Evolutionary conservation across 1,284 basidiomycete genomes (phyloP).

Genomic region (Apiotrichum sp.): DNA sequence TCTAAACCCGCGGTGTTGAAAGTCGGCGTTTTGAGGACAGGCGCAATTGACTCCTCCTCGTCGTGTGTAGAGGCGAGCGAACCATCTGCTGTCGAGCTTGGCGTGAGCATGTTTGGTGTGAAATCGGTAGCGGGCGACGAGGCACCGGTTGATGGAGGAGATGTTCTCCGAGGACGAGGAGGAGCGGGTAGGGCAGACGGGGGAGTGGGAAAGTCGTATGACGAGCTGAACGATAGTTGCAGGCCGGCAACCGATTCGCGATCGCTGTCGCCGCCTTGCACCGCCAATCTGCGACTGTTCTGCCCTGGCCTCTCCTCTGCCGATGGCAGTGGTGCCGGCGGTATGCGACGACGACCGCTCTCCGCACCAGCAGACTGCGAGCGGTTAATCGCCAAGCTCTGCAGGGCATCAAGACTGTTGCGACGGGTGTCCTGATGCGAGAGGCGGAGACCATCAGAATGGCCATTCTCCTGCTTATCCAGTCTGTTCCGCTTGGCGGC

Average conservation of each 20-base stretch:
- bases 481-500: no score
- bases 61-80: no score
- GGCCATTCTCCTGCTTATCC: no score
- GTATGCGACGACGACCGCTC: not conserved
- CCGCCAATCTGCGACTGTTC: no score
- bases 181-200: constrained; percentile 12
- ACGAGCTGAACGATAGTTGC: not conserved
- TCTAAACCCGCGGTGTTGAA: not conserved
- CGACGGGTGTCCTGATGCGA: constrained; percentile 3
- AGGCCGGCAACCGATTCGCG: not conserved
- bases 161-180: not conserved
- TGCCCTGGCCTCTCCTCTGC: no score
- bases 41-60: no score
- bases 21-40: not conserved
- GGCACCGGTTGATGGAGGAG: no score
- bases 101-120: no score
- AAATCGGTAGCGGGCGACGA: no score
- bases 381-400: constrained; percentile 5
- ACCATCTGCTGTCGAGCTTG: no score
- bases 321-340: not conserved
- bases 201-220: constrained; percentile 12
- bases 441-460: no score
- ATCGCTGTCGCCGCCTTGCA: not conserved
- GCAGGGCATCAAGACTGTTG: constrained; percentile 3
- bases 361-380: constrained; percentile 6